Conservation (phyloP, 306 rosid genomes). For the Biancaea sappan region DNA sequence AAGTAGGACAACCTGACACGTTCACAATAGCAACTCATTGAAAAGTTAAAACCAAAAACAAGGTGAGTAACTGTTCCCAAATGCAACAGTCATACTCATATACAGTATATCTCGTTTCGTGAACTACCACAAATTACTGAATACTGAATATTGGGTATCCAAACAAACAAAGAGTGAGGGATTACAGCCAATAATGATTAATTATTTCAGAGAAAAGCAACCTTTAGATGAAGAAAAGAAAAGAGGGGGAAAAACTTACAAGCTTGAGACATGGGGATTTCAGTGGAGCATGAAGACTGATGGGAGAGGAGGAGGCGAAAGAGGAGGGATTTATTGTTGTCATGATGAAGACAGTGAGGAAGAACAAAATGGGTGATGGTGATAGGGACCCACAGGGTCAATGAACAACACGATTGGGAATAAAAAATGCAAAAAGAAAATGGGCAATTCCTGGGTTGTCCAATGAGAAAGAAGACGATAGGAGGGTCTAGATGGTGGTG, state of each 20-base stretch:
- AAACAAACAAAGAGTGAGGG: not conserved
- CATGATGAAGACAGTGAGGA: slow-evolving; percentile 13
- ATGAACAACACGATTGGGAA: not conserved
- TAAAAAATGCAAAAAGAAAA: not conserved
- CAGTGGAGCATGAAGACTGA: slow-evolving; percentile 25
- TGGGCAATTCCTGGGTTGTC: slow-evolving; percentile 25
- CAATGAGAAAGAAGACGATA: slow-evolving; percentile 44
- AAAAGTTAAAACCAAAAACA: too few relatives aligned
- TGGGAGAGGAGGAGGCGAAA: slow-evolving; percentile 24
- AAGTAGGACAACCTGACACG: not conserved
- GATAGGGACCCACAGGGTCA: slow-evolving; percentile 47
- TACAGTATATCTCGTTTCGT: too few relatives aligned
- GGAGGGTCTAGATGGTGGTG: slow-evolving; percentile 39
- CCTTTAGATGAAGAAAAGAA: not conserved
- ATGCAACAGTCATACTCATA: not conserved
- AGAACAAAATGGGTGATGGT: slow-evolving; percentile 19
- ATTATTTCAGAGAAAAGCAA: not conserved
- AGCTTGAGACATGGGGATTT: slow-evolving; percentile 5
- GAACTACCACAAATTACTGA: too few relatives aligned
- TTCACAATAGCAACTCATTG: not conserved
- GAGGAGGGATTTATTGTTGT: slow-evolving; percentile 20
- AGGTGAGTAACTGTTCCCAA: not conserved
- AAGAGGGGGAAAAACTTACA: slow-evolving; percentile 23
- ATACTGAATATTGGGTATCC: too few relatives aligned
- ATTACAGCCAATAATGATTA: not conserved